Percentiles rank a stretch among this genome's conserved stretches.
phyloP scores from a whole-genome alignment of 306 rosid genomes.

The Inga oerstediana region DNA sequence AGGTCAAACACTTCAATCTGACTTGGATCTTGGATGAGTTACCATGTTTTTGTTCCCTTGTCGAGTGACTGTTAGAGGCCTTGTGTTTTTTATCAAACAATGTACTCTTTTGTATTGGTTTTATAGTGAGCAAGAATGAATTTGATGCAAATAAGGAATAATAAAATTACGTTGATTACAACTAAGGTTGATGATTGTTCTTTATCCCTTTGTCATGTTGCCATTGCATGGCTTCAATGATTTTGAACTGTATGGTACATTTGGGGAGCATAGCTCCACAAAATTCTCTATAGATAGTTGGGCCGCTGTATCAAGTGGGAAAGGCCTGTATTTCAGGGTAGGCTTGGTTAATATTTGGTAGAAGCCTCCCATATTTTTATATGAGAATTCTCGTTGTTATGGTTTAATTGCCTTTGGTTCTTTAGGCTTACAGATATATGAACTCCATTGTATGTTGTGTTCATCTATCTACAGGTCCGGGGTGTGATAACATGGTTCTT shows the following conservation, averaged over 20 bases:
- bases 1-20: neutral
- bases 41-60: neutral
- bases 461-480: neutral
- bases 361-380: neutral
- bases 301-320: neutral
- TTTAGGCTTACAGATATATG: neutral
- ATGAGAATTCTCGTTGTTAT: neutral
- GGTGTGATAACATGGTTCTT: neutral
- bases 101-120: neutral
- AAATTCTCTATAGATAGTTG: neutral
- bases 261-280: neutral
- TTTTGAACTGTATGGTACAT: neutral
- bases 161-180: neutral
- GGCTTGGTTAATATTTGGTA: neutral
- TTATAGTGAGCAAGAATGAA: neutral
- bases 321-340: neutral
- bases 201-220: neutral
- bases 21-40: neutral
- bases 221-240: neutral
- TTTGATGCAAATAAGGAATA: neutral
- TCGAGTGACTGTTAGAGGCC: neutral
- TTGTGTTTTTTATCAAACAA: neutral
- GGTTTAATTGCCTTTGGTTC: neutral
- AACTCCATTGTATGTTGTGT: neutral
- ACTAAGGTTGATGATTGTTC: neutral